Evolutionary conservation across 495 filamentous ascomycete species (phyloP), one percentile per base, ranked within the genome.

Genomic region (Lasiosphaeria hispida): DNA sequence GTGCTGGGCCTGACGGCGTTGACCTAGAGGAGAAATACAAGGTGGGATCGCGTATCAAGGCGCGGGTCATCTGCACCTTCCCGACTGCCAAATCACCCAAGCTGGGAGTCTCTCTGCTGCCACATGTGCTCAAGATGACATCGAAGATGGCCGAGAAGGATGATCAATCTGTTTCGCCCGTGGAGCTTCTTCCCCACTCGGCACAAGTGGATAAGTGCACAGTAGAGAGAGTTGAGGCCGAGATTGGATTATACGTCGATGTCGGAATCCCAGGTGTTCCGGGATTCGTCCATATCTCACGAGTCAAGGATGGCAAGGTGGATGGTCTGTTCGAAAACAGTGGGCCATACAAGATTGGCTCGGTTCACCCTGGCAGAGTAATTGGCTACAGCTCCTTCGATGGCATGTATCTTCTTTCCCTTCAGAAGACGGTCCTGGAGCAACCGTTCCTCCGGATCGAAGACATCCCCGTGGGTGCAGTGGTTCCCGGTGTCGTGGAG

Each of bases 241-340:
- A 84, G 10, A 73, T 87, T 53, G 94, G 94, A 38, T 73, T 97
- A 1, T 95, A 93, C 63, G 80, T 93, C 6, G 85, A 95, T 68
- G 74, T 96, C 39, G 90, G 91, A 10, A 77, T 89, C 9, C 77
- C 84, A 40, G 85, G 83, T 34, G 79, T 93, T 42, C 75, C 85
- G 40, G 93, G 91, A 37, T 97, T 94, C 71, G 90, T 94, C 10
- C 94, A 98, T 70, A 95, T 97, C 45, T 97, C 94, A 0, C 83
- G 86, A 55, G 79, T 98, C 54, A 85, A 90, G 36, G 92, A 98
- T 70, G 85, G 84, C 36, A 95, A 90, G 71, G 80, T 96, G 52
- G 94, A 96, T 66, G 81, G 77, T 5, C 78, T 97, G 8, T 87
- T 87, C 3, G 81, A 89, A 54, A 77, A 81, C n/a, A 80, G 80